Conservation (phyloP, 2,329 filamentous ascomycete species). For the Paecilomyces variotii region DNA sequence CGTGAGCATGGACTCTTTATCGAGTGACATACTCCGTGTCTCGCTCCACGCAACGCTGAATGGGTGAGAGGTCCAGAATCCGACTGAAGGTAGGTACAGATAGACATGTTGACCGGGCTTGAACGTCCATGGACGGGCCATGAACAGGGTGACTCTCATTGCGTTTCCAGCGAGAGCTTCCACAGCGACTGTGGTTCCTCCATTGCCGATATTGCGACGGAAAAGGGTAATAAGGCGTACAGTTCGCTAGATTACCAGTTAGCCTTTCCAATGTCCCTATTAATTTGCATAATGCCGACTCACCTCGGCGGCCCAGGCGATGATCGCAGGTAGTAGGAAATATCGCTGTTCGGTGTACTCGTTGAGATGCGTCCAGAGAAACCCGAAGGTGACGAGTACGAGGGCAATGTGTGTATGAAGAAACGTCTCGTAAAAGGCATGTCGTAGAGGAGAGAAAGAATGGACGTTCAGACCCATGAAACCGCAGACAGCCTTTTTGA, state of each 20-base stretch:
- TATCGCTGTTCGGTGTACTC: slow-evolving; percentile 56
- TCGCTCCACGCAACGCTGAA: slow-evolving; percentile 66
- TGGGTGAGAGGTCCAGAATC: slow-evolving; percentile 61
- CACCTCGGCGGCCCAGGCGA: background rate
- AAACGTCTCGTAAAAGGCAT: slow-evolving; percentile 90
- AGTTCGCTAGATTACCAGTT: background rate
- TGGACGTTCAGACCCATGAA: slow-evolving; percentile 58
- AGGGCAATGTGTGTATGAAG: slow-evolving; percentile 71
- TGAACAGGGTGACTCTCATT: slow-evolving; percentile 56
- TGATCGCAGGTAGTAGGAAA: slow-evolving; percentile 51
- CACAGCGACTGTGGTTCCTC: slow-evolving; percentile 54
- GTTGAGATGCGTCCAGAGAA: slow-evolving; percentile 69
- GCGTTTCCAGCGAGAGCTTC: slow-evolving; percentile 59
- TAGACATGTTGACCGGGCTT: slow-evolving; percentile 62
- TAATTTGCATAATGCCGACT: background rate
- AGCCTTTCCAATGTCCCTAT: background rate
- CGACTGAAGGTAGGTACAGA: slow-evolving; percentile 55
- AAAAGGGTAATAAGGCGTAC: slow-evolving; percentile 2
- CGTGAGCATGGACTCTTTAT: slow-evolving; percentile 22
- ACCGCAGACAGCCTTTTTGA: slow-evolving; percentile 20
- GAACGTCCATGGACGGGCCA: slow-evolving; percentile 55
- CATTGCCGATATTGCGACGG: slow-evolving; percentile 16
- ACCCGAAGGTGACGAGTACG: slow-evolving; percentile 56
- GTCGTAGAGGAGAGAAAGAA: slow-evolving; percentile 68
- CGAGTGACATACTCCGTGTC: slow-evolving; percentile 37